Percentiles rank a stretch among this genome's conserved stretches.
Conservation (phyloP, 176 grass and related monocot genomes). For the Luzula sylvatica region DNA sequence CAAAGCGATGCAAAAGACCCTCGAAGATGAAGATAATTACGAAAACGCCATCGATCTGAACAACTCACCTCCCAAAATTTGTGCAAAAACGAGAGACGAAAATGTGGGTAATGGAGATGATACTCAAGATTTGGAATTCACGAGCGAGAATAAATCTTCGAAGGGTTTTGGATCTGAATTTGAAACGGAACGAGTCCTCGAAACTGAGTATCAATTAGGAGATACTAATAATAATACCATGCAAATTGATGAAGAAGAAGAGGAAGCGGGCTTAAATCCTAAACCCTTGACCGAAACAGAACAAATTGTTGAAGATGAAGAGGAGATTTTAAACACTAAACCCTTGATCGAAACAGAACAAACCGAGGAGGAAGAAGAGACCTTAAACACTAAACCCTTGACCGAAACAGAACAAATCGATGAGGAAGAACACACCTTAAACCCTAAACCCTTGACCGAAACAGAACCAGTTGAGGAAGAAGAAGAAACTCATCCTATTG, state of each 20-base stretch:
- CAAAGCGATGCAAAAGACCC: slow-evolving; percentile 93
- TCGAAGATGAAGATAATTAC: slow-evolving; percentile 94
- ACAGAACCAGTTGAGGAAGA: slow-evolving; percentile 81
- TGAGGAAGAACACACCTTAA: slow-evolving; percentile 37
- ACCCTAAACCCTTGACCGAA: slow-evolving; percentile 42
- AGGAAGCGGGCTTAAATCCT: slow-evolving; percentile 42
- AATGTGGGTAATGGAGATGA: slow-evolving; percentile 34
- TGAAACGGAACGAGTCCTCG: slow-evolving; percentile 63
- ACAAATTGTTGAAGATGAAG: slow-evolving; percentile 36
- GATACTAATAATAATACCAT: too few species aligned
- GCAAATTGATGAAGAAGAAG: slow-evolving; percentile 42
- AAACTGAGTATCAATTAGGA: slow-evolving; percentile 58
- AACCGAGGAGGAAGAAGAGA: slow-evolving; percentile 72
- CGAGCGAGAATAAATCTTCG: slow-evolving; percentile 32
- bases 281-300: not conserved
- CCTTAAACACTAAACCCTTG: slow-evolving; percentile 10
- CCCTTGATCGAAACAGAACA: slow-evolving; percentile 39
- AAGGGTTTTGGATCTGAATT: slow-evolving; percentile 31
- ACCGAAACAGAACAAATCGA: slow-evolving; percentile 22
- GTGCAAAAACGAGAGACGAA: slow-evolving; percentile 28
- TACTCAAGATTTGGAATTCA: slow-evolving; percentile 63
- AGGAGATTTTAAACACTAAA: slow-evolving; percentile 42
- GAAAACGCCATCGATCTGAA: slow-evolving; percentile 42
- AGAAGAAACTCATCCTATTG: slow-evolving; percentile 47
- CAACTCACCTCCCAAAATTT: slow-evolving; percentile 15